Evolutionary conservation across 2,329 filamentous ascomycete genomes (phyloP).

Genomic region (Fusarium anthophilum): DNA sequence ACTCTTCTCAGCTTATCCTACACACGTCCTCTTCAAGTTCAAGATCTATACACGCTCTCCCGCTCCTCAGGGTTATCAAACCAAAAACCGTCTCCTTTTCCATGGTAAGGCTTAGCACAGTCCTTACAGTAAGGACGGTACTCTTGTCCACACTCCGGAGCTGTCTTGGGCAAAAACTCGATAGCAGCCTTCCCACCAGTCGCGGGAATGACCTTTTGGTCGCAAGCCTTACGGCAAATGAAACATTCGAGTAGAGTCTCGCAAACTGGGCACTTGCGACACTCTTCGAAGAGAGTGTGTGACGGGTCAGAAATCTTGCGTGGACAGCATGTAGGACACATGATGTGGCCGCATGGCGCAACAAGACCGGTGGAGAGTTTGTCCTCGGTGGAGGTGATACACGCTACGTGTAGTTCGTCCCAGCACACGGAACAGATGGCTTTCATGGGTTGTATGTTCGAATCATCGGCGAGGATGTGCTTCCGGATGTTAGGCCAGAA

Average conservation of each 20-base stretch:
- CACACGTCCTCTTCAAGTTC: too few relatives aligned
- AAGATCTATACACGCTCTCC: too few relatives aligned
- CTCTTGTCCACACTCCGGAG: neutral
- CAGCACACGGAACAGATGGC: neutral
- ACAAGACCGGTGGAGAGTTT: neutral
- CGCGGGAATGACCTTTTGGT: neutral
- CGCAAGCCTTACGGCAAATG: neutral
- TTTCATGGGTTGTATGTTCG: neutral
- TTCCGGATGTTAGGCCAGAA: constrained; percentile 3
- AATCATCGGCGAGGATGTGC: neutral
- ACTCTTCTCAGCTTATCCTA: too few relatives aligned
- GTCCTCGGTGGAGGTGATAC: neutral
- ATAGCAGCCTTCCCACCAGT: neutral
- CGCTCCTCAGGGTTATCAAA: neutral
- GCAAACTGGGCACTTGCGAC: neutral
- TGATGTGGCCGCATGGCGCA: constrained; percentile 3
- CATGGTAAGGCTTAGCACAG: neutral
- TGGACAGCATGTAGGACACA: constrained; percentile 11
- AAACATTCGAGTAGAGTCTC: neutral
- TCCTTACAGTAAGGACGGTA: neutral
- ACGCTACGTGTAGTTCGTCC: neutral
- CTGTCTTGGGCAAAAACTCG: neutral
- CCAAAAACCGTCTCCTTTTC: neutral
- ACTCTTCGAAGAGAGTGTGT: neutral
- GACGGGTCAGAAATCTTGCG: neutral